Evolutionary conservation across 805 yeast species (phyloP).

Genomic region (Pichia californica): DNA sequence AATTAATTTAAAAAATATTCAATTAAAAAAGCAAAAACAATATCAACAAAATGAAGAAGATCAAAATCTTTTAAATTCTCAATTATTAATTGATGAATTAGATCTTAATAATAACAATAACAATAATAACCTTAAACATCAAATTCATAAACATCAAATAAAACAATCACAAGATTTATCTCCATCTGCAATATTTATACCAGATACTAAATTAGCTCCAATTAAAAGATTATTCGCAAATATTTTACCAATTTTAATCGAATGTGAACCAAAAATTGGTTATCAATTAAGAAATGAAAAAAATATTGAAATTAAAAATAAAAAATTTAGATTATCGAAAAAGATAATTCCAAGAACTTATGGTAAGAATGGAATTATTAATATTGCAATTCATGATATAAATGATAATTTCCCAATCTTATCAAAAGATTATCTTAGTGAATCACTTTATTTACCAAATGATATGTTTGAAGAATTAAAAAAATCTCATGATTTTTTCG

Average conservation of each 20-base stretch:
- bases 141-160: not conserved
- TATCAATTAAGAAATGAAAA: slow-evolving; percentile 15
- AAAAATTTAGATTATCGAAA: not conserved
- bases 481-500: slow-evolving; percentile 41
- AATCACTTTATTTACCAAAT: slow-evolving; percentile 42
- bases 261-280: slow-evolving; percentile 16
- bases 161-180: not conserved
- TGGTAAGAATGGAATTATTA: slow-evolving; percentile 23
- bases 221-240: not conserved
- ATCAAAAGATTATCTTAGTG: slow-evolving; percentile 45
- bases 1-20: too few relatives aligned
- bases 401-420: slow-evolving; percentile 31
- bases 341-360: slow-evolving; percentile 16
- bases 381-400: slow-evolving; percentile 28
- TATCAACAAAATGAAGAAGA: too few relatives aligned
- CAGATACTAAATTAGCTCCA: not conserved
- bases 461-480: slow-evolving; percentile 39
- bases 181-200: not conserved
- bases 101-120: too few relatives aligned
- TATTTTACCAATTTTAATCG: slow-evolving; percentile 5
- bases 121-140: too few relatives aligned
- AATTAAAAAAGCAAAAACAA: too few relatives aligned
- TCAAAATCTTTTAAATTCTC: too few relatives aligned
- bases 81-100: not conserved
- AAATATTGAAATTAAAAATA: not conserved